Evolutionary conservation across 2,329 filamentous ascomycete species (phyloP).

Genomic region (Sporothrix schenckii): DNA sequence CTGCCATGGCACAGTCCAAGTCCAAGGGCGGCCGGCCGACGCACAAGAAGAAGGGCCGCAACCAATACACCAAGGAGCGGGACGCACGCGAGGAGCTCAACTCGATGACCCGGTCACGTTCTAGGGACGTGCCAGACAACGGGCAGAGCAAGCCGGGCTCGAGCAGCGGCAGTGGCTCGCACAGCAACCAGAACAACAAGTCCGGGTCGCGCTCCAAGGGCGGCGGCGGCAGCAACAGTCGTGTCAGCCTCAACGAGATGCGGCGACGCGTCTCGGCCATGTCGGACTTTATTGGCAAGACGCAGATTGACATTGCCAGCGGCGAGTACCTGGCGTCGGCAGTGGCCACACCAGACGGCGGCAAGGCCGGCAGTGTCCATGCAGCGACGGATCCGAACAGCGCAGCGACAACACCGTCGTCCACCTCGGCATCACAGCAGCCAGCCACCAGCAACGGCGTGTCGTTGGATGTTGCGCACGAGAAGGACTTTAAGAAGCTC

Average conservation of each 20-base stretch:
- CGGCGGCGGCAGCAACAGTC: slow-evolving; percentile 61
- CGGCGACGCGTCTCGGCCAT: slow-evolving; percentile 81
- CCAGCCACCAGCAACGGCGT: neutral
- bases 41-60: slow-evolving; percentile 70
- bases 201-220: slow-evolving; percentile 57
- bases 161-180: slow-evolving; percentile 37
- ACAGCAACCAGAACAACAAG: slow-evolving; percentile 47
- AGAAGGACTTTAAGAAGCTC: slow-evolving; percentile 70
- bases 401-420: slow-evolving; percentile 19
- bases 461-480: slow-evolving; percentile 19
- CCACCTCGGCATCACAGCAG: neutral
- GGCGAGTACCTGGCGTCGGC: slow-evolving; percentile 45
- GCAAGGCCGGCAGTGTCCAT: slow-evolving; percentile 35
- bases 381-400: slow-evolving; percentile 11
- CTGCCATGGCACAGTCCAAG: slow-evolving; percentile 57
- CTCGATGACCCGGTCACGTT: slow-evolving; percentile 59
- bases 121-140: slow-evolving; percentile 56
- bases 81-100: slow-evolving; percentile 58
- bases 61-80: slow-evolving; percentile 80
- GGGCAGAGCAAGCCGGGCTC: slow-evolving; percentile 42
- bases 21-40: slow-evolving; percentile 64
- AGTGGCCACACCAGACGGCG: slow-evolving; percentile 41
- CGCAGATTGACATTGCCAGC: slow-evolving; percentile 81
- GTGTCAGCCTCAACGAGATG: slow-evolving; percentile 85
- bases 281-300: slow-evolving; percentile 85